Base-by-base conservation (phyloP, 2,329 filamentous ascomycete species). In the Pseudodiploospora longispora region DNA sequence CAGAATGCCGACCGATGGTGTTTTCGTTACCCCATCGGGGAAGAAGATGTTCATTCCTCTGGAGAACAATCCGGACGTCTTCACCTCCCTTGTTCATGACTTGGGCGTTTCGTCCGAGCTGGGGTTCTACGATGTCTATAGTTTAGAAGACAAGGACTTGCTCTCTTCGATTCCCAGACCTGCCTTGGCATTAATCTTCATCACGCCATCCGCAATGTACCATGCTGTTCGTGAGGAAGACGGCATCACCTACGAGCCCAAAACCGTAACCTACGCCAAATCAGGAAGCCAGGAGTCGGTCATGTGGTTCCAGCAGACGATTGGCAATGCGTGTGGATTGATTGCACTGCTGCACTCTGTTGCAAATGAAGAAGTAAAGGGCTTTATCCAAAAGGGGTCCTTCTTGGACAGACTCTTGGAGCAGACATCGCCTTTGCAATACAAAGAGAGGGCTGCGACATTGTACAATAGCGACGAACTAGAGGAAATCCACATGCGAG, bases 221-320 rank as follows among this genome's bases (percentile, higher is more conserved):
- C 73, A 80, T 43, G 55, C 64, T 34, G 65, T 64, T 27, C 60
- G 64, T 41, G 50, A 50, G 28, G 51, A 55, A 36, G 57, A 60
- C 27, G 51, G 57, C 44, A 56, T 50, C 2, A 41, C 51, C 5
- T 49, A 54, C 28, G 45, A 47, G 5, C 47, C 51, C 9, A 42
- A 58, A 5, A 50, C 55, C 7, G 32, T 60, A 30, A 60, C 59
- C 1, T 68, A 69, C 50, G 46, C 57, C 31, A 57, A 58, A 27
- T 50, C 52, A 6, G 64, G 63, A 2, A 53, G 56, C 5, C 59
- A 65, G 1, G 84, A 90, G 54, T 77, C 84, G 6, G 79, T 90
- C 1, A 68, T 87, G 12, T 94, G 87, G 87, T 93, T 88, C 67
- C 82, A 82, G 57, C 87, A 94, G 63, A 93, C 85, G 0, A 93